A percentile compares a stretch with the other conserved stretches of the same genome.
These are phyloP conservation scores for Aschersonia sp. DNA, from an alignment of 2,329 filamentous ascomycete species.

Conservation along the genomic window DNA sequence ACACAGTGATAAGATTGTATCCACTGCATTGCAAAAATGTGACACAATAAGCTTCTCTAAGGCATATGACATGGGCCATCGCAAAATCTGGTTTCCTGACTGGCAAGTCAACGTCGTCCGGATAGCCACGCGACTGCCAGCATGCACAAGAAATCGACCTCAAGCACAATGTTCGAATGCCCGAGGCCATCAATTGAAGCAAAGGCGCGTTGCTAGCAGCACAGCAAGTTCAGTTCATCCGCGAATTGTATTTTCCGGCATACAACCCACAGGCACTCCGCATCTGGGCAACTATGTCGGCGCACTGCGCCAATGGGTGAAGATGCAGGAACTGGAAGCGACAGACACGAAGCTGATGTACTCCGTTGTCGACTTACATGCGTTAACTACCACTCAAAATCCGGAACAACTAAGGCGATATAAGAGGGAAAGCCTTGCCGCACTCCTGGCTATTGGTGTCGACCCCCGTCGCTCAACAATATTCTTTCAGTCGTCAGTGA, in stretches of 20 bases:
- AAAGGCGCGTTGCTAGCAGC: background rate
- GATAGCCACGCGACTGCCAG: background rate
- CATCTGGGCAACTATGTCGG: constrained; percentile 94
- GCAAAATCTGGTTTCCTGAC: background rate
- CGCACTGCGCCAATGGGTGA: constrained; percentile 74
- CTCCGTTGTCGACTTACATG: constrained; percentile 87
- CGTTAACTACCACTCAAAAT: constrained; percentile 67
- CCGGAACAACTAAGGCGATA: constrained; percentile 43
- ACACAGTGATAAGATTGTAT: no score
- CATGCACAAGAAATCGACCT: background rate
- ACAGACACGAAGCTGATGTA: constrained; percentile 52
- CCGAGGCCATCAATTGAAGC: background rate
- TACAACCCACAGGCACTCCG: constrained; percentile 88
- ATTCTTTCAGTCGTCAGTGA: constrained; percentile 68
- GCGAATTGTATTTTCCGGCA: constrained; percentile 75
- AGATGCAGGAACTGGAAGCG: constrained; percentile 51
- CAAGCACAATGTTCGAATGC: background rate
- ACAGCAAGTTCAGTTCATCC: background rate
- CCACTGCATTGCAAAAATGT: background rate
- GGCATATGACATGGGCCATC: background rate
- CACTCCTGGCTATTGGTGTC: constrained; percentile 70
- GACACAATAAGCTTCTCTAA: background rate
- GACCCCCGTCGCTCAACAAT: constrained; percentile 62
- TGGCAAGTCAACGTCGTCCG: background rate
- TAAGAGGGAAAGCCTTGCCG: constrained; percentile 63